Evolutionary conservation across 352 stramenopile genomes (phyloP).

Genomic region (Hyaloperonospora arabidopsidis): DNA sequence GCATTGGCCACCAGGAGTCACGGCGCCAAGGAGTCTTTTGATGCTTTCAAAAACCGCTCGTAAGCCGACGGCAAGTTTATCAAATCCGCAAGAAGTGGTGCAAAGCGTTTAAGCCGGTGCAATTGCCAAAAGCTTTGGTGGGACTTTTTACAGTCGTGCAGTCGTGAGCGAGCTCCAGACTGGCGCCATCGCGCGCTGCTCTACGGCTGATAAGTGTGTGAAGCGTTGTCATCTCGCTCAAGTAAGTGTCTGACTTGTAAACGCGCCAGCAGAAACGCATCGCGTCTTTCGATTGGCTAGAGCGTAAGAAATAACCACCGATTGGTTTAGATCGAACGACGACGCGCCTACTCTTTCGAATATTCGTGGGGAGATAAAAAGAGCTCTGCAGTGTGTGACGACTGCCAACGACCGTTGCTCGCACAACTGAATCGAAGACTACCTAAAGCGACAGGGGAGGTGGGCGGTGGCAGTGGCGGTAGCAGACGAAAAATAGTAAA

Average conservation of each 20-base stretch:
- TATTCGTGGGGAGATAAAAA: slow-evolving; percentile 17
- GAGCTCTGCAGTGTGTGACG: slow-evolving; percentile 9
- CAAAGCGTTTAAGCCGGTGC: too few relatives aligned
- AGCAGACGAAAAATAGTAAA: too few relatives aligned
- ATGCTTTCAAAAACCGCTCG: too few relatives aligned
- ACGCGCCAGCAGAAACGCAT: slow-evolving; percentile 4
- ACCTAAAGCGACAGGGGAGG: slow-evolving; percentile 13
- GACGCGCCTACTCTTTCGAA: slow-evolving; percentile 27
- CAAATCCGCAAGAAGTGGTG: slow-evolving; percentile 8
- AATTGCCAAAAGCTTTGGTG: too few relatives aligned
- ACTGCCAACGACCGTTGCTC: neutral
- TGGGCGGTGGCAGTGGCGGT: slow-evolving; percentile 1
- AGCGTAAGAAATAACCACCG: slow-evolving; percentile 12
- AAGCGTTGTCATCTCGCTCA: slow-evolving; percentile 13
- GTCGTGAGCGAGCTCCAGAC: slow-evolving; percentile 19
- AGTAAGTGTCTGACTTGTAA: slow-evolving; percentile 13
- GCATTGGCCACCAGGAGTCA: slow-evolving; percentile 12
- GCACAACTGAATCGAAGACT: slow-evolving; percentile 24
- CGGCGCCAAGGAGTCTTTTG: slow-evolving; percentile 10
- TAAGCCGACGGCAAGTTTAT: slow-evolving; percentile 2
- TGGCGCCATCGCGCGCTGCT: slow-evolving; percentile 10
- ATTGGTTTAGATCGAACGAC: slow-evolving; percentile 14
- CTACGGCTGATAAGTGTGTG: slow-evolving; percentile 1
- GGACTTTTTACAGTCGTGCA: slow-evolving; percentile 15
- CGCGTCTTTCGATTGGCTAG: slow-evolving; percentile 5